phyloP scores from a whole-genome alignment of 495 filamentous ascomycete species.

The Penicillium antarcticum region DNA sequence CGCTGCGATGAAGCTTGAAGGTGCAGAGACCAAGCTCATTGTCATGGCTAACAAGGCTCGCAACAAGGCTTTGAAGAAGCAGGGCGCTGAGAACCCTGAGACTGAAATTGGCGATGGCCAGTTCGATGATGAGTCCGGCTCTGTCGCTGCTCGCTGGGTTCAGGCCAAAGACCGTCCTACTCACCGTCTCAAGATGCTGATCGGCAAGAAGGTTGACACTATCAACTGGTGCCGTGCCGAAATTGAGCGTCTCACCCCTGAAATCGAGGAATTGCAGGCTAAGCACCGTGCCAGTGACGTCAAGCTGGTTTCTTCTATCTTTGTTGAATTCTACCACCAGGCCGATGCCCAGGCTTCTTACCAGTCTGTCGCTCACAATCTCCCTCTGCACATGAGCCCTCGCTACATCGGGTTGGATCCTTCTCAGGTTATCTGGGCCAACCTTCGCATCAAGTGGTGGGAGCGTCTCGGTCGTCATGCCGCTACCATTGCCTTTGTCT shows the following conservation, averaged over 20 bases:
- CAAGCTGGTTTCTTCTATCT: constrained; percentile 57
- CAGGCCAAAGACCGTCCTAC: constrained; percentile 78
- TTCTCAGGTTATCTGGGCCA: constrained; percentile 83
- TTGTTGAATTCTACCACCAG: constrained; percentile 83
- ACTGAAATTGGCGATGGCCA: constrained; percentile 45
- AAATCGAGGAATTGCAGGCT: constrained; percentile 72
- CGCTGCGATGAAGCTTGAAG: constrained; percentile 81
- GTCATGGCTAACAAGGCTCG: constrained; percentile 75
- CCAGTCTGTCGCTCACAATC: constrained; percentile 81
- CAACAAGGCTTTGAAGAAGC: constrained; percentile 72
- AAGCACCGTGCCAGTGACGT: constrained; percentile 67
- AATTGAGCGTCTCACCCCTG: constrained; percentile 76
- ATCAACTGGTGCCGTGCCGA: constrained; percentile 85
- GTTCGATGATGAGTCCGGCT: constrained; percentile 63
- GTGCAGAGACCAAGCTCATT: constrained; percentile 83
- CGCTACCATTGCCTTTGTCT: constrained; percentile 66
- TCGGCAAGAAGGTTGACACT: constrained; percentile 84
- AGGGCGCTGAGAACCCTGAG: constrained; percentile 40
- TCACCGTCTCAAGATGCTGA: constrained; percentile 72
- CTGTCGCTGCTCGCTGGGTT: constrained; percentile 76
- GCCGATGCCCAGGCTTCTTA: constrained; percentile 80
- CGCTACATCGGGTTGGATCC: constrained; percentile 85
- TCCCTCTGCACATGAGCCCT: constrained; percentile 89
- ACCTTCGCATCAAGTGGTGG: constrained; percentile 86
- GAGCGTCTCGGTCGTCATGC: constrained; percentile 72